Evolutionary conservation across 371 early-diverging fungal genomes (phyloP), one percentile per base, ranked within the genome.

Genomic region (Blastocladiella emersonii): DNA sequence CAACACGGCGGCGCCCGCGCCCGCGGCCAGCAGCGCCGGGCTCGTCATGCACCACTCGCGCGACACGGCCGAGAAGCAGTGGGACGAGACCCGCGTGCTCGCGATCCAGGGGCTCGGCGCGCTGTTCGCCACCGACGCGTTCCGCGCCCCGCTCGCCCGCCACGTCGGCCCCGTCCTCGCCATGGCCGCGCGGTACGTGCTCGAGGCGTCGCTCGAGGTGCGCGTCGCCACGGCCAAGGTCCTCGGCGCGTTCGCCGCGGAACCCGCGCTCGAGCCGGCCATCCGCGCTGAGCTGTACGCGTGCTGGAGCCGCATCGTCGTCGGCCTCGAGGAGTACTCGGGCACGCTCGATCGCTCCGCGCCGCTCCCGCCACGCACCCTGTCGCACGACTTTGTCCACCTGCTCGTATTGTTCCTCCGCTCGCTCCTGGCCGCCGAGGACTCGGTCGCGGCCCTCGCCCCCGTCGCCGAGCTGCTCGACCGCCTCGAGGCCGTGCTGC

Each of bases 41-140:
- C 43, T 78, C 59, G 76, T 78, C 77, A 71, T 77, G 21, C 87
- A 81, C 68, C 87, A 84, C 70, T 85, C 76, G 30, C 75, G 87
- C 53, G 85, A 87, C 62, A 85, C 88, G 7, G 80, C 80, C 0
- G 78, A 84, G 57, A 91, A 91, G 65, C 93, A 92, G 69, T 98
- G 98, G 98, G 95, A 98, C 64, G 98, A 95, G 72, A 92, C 96
- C 0, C 88, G 89, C 41, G 89, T 90, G 0, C 70, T 93, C 5
- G 86, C 92, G 8, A 70, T 92, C 34, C 82, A 74, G 35, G 90
- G 93, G 0, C 72, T 92, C 21, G 81, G 89, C 19, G 78, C 72
- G 17, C 80, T 88, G 34, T 84, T 89, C 53, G 75, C 81, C 35
- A 84, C 83, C 41, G 87, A 91, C 66, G 70, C 90, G 56, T 71